Percentiles rank a stretch among this genome's conserved stretches.
phyloP scores from a whole-genome alignment of 164 flowering plant species.

The Chimonanthus praecox region DNA sequence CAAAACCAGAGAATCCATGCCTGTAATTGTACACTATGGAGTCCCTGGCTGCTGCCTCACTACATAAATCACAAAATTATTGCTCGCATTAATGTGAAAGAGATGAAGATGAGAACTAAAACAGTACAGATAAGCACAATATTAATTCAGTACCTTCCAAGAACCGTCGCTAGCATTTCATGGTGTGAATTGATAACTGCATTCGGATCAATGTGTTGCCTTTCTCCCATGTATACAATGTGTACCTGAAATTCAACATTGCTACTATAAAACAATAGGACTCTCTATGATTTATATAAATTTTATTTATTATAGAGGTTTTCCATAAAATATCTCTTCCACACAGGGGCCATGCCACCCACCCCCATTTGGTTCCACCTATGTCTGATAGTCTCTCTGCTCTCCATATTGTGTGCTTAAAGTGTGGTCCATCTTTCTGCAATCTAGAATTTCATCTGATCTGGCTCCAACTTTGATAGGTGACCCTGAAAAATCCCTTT shows the following conservation, averaged over 20 bases:
- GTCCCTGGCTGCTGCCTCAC: constrained; percentile 32
- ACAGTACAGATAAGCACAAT: not conserved
- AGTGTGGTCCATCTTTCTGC: not conserved
- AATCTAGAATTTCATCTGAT: not conserved
- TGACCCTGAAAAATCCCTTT: not conserved
- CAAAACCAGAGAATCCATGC: constrained; percentile 59
- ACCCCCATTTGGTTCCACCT: too few species aligned
- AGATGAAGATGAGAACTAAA: not conserved
- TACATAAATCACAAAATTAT: constrained; percentile 12
- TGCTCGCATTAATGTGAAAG: not conserved
- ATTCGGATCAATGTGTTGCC: constrained; percentile 26
- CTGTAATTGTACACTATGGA: constrained; percentile 41
- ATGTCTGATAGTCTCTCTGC: too few species aligned
- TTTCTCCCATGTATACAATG: constrained; percentile 44
- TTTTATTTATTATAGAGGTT: too few species aligned
- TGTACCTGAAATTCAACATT: constrained; percentile 11
- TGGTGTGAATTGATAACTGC: constrained; percentile 27
- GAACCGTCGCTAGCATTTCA: constrained; percentile 27
- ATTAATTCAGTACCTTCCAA: constrained; percentile 29
- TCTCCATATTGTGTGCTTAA: too few species aligned
- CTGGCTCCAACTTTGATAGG: not conserved
- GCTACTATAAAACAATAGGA: not conserved
- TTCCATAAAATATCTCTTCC: too few species aligned
- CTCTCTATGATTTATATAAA: too few species aligned
- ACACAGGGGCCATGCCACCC: too few species aligned